phyloP scores from a whole-genome alignment of 257 asterid genomes.

The Verbascum thapsus region DNA sequence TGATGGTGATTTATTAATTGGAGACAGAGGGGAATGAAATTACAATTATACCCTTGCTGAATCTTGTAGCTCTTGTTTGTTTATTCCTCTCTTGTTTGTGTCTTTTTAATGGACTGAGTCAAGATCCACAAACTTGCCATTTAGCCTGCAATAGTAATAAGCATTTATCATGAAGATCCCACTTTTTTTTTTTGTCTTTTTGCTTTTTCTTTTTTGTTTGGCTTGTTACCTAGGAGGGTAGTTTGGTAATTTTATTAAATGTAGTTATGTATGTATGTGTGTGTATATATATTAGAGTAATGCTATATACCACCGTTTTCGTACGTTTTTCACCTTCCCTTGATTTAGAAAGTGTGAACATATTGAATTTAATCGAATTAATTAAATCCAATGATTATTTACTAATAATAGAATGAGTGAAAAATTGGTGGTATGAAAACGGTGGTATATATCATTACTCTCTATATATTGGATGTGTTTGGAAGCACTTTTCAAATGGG shows the following conservation, averaged over 20 bases:
- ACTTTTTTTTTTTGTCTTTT: too few species aligned
- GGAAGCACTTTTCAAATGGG: too few species aligned
- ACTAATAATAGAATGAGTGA: too few species aligned
- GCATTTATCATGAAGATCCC: conserved; percentile 15
- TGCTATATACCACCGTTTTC: too few species aligned
- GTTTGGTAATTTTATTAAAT: conserved; percentile 21
- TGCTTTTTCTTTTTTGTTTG: not conserved
- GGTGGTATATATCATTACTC: too few species aligned
- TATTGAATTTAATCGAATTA: too few species aligned
- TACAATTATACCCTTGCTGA: conserved; percentile 33
- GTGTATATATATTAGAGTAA: too few species aligned
- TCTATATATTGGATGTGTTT: too few species aligned
- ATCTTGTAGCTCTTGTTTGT: conserved; percentile 21
- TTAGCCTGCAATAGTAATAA: conserved; percentile 31
- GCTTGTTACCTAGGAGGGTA: not conserved
- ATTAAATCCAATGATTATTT: too few species aligned
- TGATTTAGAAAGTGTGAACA: too few species aligned
- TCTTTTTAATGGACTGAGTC: conserved; percentile 32
- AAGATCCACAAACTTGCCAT: conserved; percentile 29
- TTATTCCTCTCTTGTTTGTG: not conserved
- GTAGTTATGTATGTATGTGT: not conserved
- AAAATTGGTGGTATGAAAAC: too few species aligned
- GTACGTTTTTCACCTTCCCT: too few species aligned
- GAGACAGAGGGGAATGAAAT: conserved; percentile 21
- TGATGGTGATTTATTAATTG: conserved; percentile 23